A percentile compares a stretch with the other conserved stretches of the same genome.
Conservation (phyloP, 1,139 yeast species). For the Chernovozyma sophiae-reginae region DNA sequence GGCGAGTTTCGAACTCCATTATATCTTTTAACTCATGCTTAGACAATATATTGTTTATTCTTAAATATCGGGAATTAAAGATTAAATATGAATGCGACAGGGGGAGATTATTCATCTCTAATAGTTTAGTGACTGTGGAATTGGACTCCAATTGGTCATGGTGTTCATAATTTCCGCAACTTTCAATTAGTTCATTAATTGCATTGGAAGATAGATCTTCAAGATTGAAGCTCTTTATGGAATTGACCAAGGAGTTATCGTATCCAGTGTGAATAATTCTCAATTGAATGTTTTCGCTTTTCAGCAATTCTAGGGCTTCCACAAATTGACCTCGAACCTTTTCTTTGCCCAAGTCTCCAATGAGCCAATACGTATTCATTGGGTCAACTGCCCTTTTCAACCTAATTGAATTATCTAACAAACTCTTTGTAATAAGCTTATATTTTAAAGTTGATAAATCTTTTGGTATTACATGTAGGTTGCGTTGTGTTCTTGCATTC, state of each 20-base stretch:
- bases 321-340: constrained; percentile 39
- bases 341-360: constrained; percentile 48
- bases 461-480: constrained; percentile 31
- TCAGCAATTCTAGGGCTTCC: constrained; percentile 27
- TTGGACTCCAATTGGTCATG: constrained; percentile 2
- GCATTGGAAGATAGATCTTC: constrained; percentile 12
- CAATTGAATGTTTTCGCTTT: constrained; percentile 29
- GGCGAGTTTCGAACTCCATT: constrained; percentile 32
- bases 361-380: constrained; percentile 44
- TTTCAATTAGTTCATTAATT: constrained; percentile 14
- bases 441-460: constrained; percentile 32
- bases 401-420: constrained; percentile 20
- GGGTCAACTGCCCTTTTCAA: constrained; percentile 12
- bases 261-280: constrained; percentile 27
- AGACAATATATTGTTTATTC: constrained; percentile 18
- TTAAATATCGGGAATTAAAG: constrained; percentile 41
- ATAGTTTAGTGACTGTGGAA: constrained; percentile 10
- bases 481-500: constrained; percentile 30
- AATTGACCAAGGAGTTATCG: constrained; percentile 6
- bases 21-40: constrained; percentile 24
- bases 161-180: background rate
- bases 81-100: constrained; percentile 32
- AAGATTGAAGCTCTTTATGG: constrained; percentile 8
- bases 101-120: constrained; percentile 28
- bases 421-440: constrained; percentile 26